These are phyloP conservation scores for Entophlyctis luteolus DNA, from an alignment of 192 early-diverging fungal species.

Conservation along the genomic window DNA sequence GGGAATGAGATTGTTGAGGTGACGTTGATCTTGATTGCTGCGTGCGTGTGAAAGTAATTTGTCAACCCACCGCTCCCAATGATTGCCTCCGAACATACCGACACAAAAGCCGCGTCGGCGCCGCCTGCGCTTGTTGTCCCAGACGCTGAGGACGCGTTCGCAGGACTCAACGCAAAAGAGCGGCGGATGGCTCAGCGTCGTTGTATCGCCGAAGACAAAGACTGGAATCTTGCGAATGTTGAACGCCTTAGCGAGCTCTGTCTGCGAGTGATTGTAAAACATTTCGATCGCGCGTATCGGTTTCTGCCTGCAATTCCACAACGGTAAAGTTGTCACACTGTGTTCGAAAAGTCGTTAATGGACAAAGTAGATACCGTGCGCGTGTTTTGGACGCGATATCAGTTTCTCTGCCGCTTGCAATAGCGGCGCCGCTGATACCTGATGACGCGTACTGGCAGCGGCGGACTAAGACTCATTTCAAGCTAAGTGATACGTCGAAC, in stretches of 20 bases:
- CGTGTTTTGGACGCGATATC: constrained; percentile 40
- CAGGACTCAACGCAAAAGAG: constrained; percentile 25
- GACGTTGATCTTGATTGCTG: no score
- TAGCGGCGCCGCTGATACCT: constrained; percentile 47
- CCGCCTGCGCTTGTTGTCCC: background rate
- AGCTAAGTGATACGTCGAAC: constrained; percentile 25
- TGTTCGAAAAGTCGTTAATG: background rate
- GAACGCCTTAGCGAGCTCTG: constrained; percentile 51
- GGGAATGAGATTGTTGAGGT: no score
- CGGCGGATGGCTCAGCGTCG: constrained; percentile 35
- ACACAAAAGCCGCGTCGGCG: no score
- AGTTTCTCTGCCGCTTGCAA: constrained; percentile 36
- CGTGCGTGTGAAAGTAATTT: no score
- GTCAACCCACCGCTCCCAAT: no score
- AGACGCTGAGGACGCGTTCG: background rate
- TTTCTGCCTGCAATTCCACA: no score
- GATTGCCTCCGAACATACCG: no score
- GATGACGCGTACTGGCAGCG: constrained; percentile 51
- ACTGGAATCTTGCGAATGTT: constrained; percentile 58
- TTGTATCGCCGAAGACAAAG: constrained; percentile 52
- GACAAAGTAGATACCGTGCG: constrained; percentile 44
- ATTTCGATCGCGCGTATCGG: constrained; percentile 56
- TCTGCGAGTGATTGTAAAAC: constrained; percentile 44
- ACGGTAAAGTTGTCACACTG: background rate
- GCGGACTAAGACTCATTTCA: constrained; percentile 34